Percentiles rank a stretch among this genome's conserved stretches.
Evolutionary conservation across 805 yeast genomes (phyloP).

Genomic region (Barnettozyma sucrosica): DNA sequence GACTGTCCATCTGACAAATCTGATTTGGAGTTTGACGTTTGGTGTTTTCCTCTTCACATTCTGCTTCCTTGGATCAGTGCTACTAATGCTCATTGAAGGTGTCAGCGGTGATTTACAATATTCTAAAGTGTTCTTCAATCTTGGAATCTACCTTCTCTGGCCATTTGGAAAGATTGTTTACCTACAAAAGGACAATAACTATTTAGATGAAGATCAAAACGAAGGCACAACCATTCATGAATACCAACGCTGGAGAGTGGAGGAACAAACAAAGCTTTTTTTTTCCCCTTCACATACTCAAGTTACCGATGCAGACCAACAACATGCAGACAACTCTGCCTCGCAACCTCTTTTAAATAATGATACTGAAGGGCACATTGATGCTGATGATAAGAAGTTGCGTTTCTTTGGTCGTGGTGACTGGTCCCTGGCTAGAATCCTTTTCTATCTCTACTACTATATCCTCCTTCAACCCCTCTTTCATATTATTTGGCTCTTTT

Average conservation of each 20-base stretch:
- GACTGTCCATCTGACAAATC: conserved; percentile 62
- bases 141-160: conserved; percentile 66
- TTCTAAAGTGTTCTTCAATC: conserved; percentile 48
- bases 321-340: background rate
- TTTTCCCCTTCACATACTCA: conserved; percentile 38
- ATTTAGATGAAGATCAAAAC: conserved; percentile 78
- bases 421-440: conserved; percentile 80
- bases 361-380: conserved; percentile 2
- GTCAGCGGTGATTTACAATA: conserved; percentile 47
- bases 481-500: conserved; percentile 43
- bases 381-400: conserved; percentile 27
- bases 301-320: background rate
- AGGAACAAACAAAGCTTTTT: conserved; percentile 70
- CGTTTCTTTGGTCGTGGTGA: conserved; percentile 87
- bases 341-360: background rate
- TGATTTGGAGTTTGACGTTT: conserved; percentile 66
- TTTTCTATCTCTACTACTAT: conserved; percentile 70
- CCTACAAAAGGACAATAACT: conserved; percentile 70
- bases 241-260: conserved; percentile 81
- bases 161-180: conserved; percentile 92
- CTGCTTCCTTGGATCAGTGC: conserved; percentile 43
- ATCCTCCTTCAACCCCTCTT: conserved; percentile 63
- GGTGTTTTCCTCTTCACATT: conserved; percentile 58
- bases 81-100: conserved; percentile 30
- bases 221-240: conserved; percentile 84